phyloP scores from a whole-genome alignment of 2,329 filamentous ascomycete species.

The Hymenoscyphus scutula region DNA sequence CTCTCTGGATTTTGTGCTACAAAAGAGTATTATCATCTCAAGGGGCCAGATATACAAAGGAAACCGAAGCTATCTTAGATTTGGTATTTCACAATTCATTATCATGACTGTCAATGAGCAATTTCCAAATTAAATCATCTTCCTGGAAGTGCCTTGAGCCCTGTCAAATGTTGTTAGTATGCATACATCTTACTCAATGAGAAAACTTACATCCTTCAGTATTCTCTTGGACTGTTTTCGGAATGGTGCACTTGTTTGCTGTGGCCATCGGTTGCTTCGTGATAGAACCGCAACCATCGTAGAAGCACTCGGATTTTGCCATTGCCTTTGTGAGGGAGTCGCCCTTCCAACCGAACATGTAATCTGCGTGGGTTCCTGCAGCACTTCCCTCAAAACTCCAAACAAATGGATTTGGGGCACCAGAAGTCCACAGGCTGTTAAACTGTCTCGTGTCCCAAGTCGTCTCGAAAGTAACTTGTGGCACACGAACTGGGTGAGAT shows the following conservation, averaged over 20 bases:
- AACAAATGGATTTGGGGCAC: conserved; percentile 44
- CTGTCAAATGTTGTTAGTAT: conserved; percentile 19
- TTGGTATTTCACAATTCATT: background rate
- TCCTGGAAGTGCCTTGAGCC: conserved; percentile 20
- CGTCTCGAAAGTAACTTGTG: conserved; percentile 49
- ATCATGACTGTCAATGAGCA: background rate
- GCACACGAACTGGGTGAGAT: conserved; percentile 45
- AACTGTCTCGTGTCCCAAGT: conserved; percentile 47
- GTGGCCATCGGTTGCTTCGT: conserved; percentile 44
- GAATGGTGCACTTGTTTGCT: conserved; percentile 47
- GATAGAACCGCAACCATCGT: conserved; percentile 45
- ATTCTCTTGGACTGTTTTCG: conserved; percentile 47
- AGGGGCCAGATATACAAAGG: background rate
- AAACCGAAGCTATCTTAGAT: background rate
- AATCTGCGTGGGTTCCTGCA: conserved; percentile 50
- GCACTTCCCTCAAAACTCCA: conserved; percentile 45
- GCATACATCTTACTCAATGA: background rate
- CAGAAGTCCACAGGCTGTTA: conserved; percentile 43
- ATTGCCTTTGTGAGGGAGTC: conserved; percentile 49
- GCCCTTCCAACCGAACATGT: conserved; percentile 52
- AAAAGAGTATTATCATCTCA: too few species aligned
- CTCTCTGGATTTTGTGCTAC: too few species aligned
- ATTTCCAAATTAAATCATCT: background rate
- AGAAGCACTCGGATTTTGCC: conserved; percentile 45
- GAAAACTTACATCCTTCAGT: conserved; percentile 48